phyloP scores from a whole-genome alignment of 2,329 filamentous ascomycete species.

The Zelopaecilomyces penicillatus region DNA sequence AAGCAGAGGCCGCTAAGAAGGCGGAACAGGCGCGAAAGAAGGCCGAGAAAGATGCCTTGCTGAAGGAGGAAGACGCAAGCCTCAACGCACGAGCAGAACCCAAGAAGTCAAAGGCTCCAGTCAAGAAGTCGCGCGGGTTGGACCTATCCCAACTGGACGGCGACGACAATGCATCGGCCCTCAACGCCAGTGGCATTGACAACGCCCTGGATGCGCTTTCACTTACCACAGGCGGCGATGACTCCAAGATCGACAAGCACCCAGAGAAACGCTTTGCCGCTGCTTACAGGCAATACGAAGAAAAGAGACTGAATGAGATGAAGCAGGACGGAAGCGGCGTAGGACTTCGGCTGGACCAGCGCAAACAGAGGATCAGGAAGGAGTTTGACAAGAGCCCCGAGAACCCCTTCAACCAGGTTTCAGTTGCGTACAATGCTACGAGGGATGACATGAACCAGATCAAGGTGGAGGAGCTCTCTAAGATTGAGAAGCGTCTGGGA shows the following conservation, averaged over 20 bases:
- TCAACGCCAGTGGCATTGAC: conserved; percentile 85
- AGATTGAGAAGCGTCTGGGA: conserved; percentile 64
- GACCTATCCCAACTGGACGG: conserved; percentile 67
- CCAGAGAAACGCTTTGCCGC: conserved; percentile 83
- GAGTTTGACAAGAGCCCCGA: conserved; percentile 93
- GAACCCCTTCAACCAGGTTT: conserved; percentile 89
- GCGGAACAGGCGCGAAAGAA: conserved; percentile 85
- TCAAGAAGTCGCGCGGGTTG: conserved; percentile 63
- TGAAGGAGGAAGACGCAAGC: conserved; percentile 72
- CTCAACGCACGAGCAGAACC: conserved; percentile 48
- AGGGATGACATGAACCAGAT: conserved; percentile 67
- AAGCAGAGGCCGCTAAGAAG: conserved; percentile 52
- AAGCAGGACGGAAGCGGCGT: conserved; percentile 65
- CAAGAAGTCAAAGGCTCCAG: conserved; percentile 60
- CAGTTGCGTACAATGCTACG: conserved; percentile 65
- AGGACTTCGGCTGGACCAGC: conserved; percentile 73
- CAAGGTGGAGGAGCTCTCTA: conserved; percentile 57
- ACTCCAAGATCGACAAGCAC: conserved; percentile 73
- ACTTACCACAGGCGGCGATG: conserved; percentile 46
- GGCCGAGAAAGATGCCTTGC: conserved; percentile 77
- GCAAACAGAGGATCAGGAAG: conserved; percentile 73
- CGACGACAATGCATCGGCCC: conserved; percentile 46
- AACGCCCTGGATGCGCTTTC: conserved; percentile 84
- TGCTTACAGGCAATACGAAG: conserved; percentile 75
- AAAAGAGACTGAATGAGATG: conserved; percentile 74